Percentiles rank a stretch among this genome's conserved stretches.
These are phyloP conservation scores for Puccinia sorghi DNA, from an alignment of 1,284 basidiomycete species.

Conservation along the genomic window DNA sequence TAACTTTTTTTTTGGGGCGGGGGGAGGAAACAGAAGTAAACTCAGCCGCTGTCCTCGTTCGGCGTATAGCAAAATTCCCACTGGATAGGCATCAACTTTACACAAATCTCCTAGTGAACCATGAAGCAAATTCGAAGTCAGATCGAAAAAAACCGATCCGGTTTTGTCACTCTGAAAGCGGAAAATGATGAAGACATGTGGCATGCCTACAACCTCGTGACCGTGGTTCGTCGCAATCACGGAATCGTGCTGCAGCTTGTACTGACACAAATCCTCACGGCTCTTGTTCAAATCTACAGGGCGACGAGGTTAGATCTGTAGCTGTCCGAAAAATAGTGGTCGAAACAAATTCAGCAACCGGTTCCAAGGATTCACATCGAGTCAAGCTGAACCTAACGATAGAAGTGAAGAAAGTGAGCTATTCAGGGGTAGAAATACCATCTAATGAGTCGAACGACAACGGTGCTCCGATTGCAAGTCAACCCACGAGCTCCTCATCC, in stretches of 20 bases:
- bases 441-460: neutral
- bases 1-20: too few relatives aligned
- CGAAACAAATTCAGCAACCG: conserved; percentile 37
- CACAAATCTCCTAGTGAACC: neutral
- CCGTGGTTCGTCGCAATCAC: conserved; percentile 16
- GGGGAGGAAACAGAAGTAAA: neutral
- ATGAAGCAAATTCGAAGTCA: conserved; percentile 41
- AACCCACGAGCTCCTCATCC: conserved; percentile 7
- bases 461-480: conserved; percentile 1
- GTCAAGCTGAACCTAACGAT: conserved; percentile 37
- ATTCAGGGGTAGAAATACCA: conserved; percentile 42
- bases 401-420: conserved; percentile 43
- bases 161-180: conserved; percentile 40
- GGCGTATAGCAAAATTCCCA: neutral
- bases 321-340: conserved; percentile 33
- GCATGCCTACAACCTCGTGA: conserved; percentile 43
- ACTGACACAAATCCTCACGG: too few relatives aligned
- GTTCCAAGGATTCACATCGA: conserved; percentile 42
- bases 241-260: neutral
- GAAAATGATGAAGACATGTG: conserved; percentile 45
- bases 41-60: neutral
- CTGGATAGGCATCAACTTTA: neutral
- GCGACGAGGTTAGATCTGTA: conserved; percentile 39
- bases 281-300: neutral
- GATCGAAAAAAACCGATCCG: conserved; percentile 36